Base-by-base conservation (phyloP, 345 rosid species). In the Arabis hirsuta region DNA sequence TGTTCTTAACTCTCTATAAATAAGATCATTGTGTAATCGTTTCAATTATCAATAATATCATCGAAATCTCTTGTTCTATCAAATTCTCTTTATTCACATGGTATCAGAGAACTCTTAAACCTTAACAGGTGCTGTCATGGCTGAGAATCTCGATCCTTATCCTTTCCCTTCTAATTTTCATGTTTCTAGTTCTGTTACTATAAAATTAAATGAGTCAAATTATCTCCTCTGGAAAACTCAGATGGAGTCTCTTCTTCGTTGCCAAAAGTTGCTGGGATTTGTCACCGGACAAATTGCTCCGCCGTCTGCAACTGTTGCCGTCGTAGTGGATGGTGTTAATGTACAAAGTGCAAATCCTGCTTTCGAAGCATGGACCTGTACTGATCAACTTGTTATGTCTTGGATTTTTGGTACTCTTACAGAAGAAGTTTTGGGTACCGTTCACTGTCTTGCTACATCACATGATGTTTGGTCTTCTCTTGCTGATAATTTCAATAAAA, bases 241-340 rank as follows among this genome's bases (percentile, higher is more conserved):
- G 0, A 1, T 62, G 0, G 42, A 62, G 6, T 62, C 54, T 0
- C 27, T 62, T 1, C 11, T 62, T 0, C 5, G 67, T 0, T 4
- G 27, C 11, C 42, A 62, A 1, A 62, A 62, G 1, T 14, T 62
- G 0, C 6, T 62, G 1, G 43, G 67, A 0, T 62, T 62, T 10
- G 55, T 62, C 0, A 62, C 2, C 4, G 27, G 67, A 1, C 67
- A 10, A 1, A 1, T 4, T 1, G 9, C 0, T 4, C 9, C 36
- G 1, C 9, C 24, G 0, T 0, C 22, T 2, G 2, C 14, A 0
- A 29, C 9, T 0, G 4, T 51, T 6, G 4, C 0, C 2, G 12
- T 2, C 9, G 6, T 5, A 5, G 12, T 26, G 82, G 6, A 3
- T 1, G 6, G n/a, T 12, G 2, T 0, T 1, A 2, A 1, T 1